Conservation (phyloP, 2,329 filamentous ascomycete genomes). For the Cytospora paraplurivora region DNA sequence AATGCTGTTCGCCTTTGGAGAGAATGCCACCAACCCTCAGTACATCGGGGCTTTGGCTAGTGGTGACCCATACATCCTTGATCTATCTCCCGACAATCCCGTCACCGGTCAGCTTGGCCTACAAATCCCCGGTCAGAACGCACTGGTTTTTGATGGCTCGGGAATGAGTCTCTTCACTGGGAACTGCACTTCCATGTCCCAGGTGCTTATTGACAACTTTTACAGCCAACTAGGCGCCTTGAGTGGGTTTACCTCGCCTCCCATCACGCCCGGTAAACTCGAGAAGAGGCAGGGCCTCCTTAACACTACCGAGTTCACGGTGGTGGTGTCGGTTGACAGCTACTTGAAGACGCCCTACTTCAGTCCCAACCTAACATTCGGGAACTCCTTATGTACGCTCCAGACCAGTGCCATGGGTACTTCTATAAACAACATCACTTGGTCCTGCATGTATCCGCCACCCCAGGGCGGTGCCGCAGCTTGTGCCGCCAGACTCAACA, state of each 20-base stretch:
- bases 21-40: slow-evolving; percentile 33
- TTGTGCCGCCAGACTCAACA: slow-evolving; percentile 30
- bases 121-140: slow-evolving; percentile 27
- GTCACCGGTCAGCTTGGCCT: slow-evolving; percentile 30
- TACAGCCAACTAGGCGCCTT: slow-evolving; percentile 30
- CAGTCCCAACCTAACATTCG: slow-evolving; percentile 29
- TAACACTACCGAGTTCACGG: slow-evolving; percentile 30
- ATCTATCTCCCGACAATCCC: slow-evolving; percentile 30
- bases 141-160: slow-evolving; percentile 31
- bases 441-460: slow-evolving; percentile 32
- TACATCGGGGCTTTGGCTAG: slow-evolving; percentile 31
- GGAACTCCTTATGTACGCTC: slow-evolving; percentile 29
- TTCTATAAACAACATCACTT: slow-evolving; percentile 29
- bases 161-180: slow-evolving; percentile 33
- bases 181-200: slow-evolving; percentile 29
- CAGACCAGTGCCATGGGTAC: slow-evolving; percentile 16
- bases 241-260: background rate
- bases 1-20: slow-evolving; percentile 31
- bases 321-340: slow-evolving; percentile 29
- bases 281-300: slow-evolving; percentile 18
- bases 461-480: slow-evolving; percentile 28
- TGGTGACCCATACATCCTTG: slow-evolving; percentile 30
- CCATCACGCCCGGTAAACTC: background rate
- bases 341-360: slow-evolving; percentile 25
- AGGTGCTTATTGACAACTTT: slow-evolving; percentile 31